Conservation (phyloP, 176 grass and related monocot genomes). For the Poa annua region DNA sequence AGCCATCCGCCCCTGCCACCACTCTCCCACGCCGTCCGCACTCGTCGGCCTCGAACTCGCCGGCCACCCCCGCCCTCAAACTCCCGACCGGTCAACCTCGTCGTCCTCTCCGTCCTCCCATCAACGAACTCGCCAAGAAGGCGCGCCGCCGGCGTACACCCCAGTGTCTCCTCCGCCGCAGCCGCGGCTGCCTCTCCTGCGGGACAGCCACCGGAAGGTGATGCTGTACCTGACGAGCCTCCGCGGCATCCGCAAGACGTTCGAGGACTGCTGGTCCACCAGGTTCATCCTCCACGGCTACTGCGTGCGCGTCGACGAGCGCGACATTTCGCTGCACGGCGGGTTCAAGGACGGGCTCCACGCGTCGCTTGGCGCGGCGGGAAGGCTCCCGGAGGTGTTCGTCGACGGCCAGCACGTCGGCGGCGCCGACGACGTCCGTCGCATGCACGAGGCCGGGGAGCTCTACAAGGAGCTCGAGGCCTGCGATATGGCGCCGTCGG, state of each 20-base stretch:
- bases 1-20: too few species aligned
- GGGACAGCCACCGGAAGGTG: conserved; percentile 55
- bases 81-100: too few species aligned
- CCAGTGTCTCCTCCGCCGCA: conserved; percentile 11
- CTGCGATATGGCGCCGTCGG: conserved; percentile 57
- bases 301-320: conserved; percentile 78
- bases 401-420: conserved; percentile 69
- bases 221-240: conserved; percentile 89
- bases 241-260: conserved; percentile 83
- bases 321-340: conserved; percentile 85
- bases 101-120: too few species aligned
- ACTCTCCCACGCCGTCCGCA: too few species aligned
- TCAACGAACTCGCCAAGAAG: conserved; percentile 54
- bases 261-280: conserved; percentile 82
- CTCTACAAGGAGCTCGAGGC: conserved; percentile 48
- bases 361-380: conserved; percentile 48
- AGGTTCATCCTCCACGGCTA: conserved; percentile 69
- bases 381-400: conserved; percentile 71
- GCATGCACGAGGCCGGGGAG: conserved; percentile 80
- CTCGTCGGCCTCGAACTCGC: too few species aligned
- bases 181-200: conserved; percentile 23
- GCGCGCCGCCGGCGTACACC: conserved; percentile 2
- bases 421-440: conserved; percentile 65
- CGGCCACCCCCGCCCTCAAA: too few species aligned
- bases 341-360: conserved; percentile 89